Percentiles rank a stretch among this genome's conserved stretches.
These are phyloP conservation scores for Solanum microdontum DNA, from an alignment of 257 asterid species.

Conservation along the genomic window DNA sequence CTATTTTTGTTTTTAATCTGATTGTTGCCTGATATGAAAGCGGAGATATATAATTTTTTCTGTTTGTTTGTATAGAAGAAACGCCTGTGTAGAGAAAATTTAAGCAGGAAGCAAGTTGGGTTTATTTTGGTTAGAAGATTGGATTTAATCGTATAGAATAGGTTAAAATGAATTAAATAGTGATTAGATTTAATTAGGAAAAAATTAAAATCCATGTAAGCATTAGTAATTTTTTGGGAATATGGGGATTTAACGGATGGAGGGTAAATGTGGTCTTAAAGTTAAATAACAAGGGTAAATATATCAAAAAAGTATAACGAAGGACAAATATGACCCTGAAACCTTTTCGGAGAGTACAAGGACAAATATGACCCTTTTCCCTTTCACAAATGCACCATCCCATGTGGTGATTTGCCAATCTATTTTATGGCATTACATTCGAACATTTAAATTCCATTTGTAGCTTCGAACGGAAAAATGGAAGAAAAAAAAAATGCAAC, in stretches of 20 bases:
- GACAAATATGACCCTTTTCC: background rate
- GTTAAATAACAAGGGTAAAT: background rate
- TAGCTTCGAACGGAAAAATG: no score
- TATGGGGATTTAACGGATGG: background rate
- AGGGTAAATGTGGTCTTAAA: no score
- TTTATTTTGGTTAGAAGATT: background rate
- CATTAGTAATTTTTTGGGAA: no score
- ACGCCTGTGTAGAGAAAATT: background rate
- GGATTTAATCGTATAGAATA: no score
- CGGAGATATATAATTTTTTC: background rate
- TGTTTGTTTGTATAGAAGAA: background rate
- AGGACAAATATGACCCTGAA: background rate
- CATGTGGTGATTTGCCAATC: background rate
- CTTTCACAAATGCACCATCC: background rate
- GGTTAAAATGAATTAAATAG: no score
- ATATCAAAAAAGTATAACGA: background rate
- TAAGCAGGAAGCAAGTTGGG: background rate
- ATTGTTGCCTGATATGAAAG: background rate
- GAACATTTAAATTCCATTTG: background rate
- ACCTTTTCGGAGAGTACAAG: background rate
- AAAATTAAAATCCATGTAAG: no score
- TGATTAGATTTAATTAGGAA: no score
- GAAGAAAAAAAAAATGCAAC: no score
- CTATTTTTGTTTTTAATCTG: background rate
- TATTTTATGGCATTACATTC: background rate